Evolutionary conservation across 176 grass and related monocot genomes (phyloP).

Genomic region (Chloris gayana): DNA sequence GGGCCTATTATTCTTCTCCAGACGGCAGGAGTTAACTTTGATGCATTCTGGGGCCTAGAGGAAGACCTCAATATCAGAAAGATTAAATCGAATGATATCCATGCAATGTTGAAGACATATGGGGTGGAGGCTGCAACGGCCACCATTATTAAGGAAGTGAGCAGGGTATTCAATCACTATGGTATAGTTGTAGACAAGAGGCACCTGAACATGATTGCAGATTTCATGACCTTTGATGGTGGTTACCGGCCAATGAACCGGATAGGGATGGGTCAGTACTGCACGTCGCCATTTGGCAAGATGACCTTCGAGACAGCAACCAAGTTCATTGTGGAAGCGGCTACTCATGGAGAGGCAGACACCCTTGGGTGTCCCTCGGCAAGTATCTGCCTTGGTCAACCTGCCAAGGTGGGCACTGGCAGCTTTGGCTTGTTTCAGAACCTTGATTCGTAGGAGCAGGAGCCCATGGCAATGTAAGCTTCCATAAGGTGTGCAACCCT

Average conservation of each 20-base stretch:
- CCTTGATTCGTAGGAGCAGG: neutral
- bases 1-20: slow-evolving; percentile 30
- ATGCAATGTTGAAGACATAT: slow-evolving; percentile 69
- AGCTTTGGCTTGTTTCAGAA: slow-evolving; percentile 78
- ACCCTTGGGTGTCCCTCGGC: slow-evolving; percentile 67
- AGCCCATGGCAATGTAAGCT: slow-evolving; percentile 19
- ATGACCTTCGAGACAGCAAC: slow-evolving; percentile 90
- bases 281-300: slow-evolving; percentile 86
- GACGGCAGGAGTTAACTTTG: slow-evolving; percentile 74
- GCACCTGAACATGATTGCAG: slow-evolving; percentile 75
- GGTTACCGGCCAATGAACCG: slow-evolving; percentile 79
- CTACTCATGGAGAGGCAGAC: slow-evolving; percentile 73
- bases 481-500: neutral
- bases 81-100: slow-evolving; percentile 64
- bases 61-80: slow-evolving; percentile 41
- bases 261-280: slow-evolving; percentile 60
- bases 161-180: slow-evolving; percentile 52
- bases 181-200: slow-evolving; percentile 69
- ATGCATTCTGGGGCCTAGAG: slow-evolving; percentile 59
- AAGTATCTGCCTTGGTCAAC: slow-evolving; percentile 79
- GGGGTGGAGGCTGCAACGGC: slow-evolving; percentile 80
- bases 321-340: slow-evolving; percentile 78
- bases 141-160: slow-evolving; percentile 75
- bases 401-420: slow-evolving; percentile 78
- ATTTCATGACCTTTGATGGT: slow-evolving; percentile 92